Evolutionary conservation across 2,329 filamentous ascomycete species (phyloP).

Genomic region (Cladophialophora yegresii): DNA sequence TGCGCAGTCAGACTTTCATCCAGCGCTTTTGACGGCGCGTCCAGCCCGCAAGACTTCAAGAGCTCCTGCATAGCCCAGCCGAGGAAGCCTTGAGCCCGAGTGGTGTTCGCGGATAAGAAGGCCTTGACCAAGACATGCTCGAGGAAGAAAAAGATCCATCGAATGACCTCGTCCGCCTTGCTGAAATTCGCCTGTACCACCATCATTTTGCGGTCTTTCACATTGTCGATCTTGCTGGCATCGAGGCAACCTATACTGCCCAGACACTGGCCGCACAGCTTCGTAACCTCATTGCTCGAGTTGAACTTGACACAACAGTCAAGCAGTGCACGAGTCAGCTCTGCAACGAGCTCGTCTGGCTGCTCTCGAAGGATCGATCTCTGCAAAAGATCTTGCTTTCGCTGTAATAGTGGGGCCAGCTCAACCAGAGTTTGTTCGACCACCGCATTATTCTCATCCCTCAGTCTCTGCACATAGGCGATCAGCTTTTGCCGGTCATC

Average conservation of each 20-base stretch:
- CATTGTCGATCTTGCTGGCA: constrained; percentile 80
- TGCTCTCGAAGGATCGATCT: constrained; percentile 79
- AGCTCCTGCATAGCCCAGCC: constrained; percentile 95
- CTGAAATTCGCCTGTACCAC: constrained; percentile 87
- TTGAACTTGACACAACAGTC: constrained; percentile 84
- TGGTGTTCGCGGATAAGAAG: constrained; percentile 87
- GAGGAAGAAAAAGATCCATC: constrained; percentile 83
- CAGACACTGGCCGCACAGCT: constrained; percentile 76
- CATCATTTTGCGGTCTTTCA: constrained; percentile 77
- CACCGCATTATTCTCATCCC: constrained; percentile 82
- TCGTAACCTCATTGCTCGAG: constrained; percentile 65
- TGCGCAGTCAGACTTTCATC: constrained; percentile 22
- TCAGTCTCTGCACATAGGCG: constrained; percentile 71
- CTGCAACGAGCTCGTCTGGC: constrained; percentile 71
- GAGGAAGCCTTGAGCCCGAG: constrained; percentile 83
- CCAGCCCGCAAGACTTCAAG: constrained; percentile 70
- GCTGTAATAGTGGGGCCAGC: constrained; percentile 69
- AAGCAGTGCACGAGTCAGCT: constrained; percentile 74
- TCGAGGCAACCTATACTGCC: constrained; percentile 91
- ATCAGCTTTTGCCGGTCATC: constrained; percentile 67
- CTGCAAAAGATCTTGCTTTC: constrained; percentile 76
- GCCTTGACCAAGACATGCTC: constrained; percentile 86
- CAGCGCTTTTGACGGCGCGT: constrained; percentile 45
- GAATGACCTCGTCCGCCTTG: constrained; percentile 71
- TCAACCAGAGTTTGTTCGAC: constrained; percentile 80